Conservation (phyloP, 1,139 yeast genomes). For the Blastobotrys petasosporus region DNA sequence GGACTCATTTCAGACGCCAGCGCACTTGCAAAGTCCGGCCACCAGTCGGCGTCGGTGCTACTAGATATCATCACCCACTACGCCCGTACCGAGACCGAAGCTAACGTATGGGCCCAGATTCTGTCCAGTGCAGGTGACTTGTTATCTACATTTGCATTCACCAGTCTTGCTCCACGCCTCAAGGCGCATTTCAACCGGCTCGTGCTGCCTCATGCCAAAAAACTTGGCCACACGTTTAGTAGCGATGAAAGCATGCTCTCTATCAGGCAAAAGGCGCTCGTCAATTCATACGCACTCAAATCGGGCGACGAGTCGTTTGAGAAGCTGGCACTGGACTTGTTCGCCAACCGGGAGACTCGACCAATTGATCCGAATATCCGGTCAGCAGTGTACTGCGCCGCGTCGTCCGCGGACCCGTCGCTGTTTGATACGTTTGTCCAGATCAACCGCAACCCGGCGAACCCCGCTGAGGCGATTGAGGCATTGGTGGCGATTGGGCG, state of each 20-base stretch:
- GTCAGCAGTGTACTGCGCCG: constrained; percentile 49
- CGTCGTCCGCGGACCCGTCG: constrained; percentile 41
- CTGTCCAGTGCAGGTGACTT: constrained; percentile 45
- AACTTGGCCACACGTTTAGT: constrained; percentile 39
- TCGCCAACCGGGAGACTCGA: constrained; percentile 34
- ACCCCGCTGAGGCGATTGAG: constrained; percentile 46
- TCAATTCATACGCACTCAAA: no score
- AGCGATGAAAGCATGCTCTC: constrained; percentile 37
- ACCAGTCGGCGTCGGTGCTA: constrained; percentile 47
- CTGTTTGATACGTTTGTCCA: constrained; percentile 26
- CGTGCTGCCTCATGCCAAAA: constrained; percentile 24
- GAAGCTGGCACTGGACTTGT: constrained; percentile 40
- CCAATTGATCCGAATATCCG: constrained; percentile 50
- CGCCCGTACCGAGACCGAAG: constrained; percentile 41
- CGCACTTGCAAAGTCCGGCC: constrained; percentile 57
- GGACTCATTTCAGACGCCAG: constrained; percentile 59
- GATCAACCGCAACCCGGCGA: constrained; percentile 39
- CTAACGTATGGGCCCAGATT: constrained; percentile 61
- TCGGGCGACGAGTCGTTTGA: constrained; percentile 44
- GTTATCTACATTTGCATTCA: constrained; percentile 46
- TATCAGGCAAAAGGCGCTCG: no score
- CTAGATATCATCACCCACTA: constrained; percentile 41
- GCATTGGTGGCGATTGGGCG: constrained; percentile 59
- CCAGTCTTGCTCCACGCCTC: constrained; percentile 41
- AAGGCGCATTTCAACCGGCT: constrained; percentile 37